These are phyloP conservation scores for Euclidium syriacum DNA, from an alignment of 345 rosid genomes.

Conservation along the genomic window DNA sequence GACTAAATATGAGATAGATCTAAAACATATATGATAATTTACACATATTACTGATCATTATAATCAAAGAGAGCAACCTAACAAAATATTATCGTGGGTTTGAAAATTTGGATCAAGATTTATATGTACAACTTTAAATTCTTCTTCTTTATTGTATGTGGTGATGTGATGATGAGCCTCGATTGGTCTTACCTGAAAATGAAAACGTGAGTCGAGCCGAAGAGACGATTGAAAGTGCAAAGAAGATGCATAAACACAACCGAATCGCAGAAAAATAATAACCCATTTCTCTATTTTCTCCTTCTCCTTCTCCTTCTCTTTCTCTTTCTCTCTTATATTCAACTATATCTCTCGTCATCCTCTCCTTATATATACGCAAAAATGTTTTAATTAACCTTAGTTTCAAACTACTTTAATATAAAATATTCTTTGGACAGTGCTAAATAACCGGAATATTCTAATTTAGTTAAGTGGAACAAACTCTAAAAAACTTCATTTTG, in stretches of 20 bases:
- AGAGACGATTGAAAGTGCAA: conserved; percentile 27
- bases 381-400: background rate
- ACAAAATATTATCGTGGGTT: background rate
- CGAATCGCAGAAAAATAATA: conserved; percentile 14
- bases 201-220: conserved; percentile 33
- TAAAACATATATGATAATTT: background rate
- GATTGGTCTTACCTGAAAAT: conserved; percentile 31
- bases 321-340: conserved; percentile 4
- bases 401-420: conserved; percentile 11
- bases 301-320: background rate
- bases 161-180: background rate
- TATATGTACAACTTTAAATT: background rate
- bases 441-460: background rate
- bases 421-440: background rate
- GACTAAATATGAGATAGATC: background rate
- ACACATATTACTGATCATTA: background rate
- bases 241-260: conserved; percentile 23
- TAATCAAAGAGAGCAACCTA: background rate
- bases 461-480: background rate
- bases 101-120: background rate
- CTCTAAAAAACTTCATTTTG: background rate
- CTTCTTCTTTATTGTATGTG: background rate
- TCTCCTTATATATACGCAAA: conserved; percentile 23
- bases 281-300: conserved; percentile 5
- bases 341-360: conserved; percentile 1